phyloP scores from a whole-genome alignment of 345 rosid genomes.

The Salix dunnii region DNA sequence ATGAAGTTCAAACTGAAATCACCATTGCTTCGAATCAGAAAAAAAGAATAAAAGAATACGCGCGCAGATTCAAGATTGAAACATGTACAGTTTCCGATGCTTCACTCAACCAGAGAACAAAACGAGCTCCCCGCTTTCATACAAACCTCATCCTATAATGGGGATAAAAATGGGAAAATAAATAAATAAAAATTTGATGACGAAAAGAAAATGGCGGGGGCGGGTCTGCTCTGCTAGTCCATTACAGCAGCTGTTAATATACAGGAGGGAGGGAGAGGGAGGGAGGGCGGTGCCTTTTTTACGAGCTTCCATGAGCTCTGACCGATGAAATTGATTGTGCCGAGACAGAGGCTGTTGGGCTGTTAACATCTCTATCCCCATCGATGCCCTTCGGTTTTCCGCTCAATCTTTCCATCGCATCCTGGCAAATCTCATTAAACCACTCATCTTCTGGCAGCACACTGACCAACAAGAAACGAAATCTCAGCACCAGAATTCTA shows the following conservation, averaged over 20 bases:
- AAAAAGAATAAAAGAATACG: too few species aligned
- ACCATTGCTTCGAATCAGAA: too few species aligned
- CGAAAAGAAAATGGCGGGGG: conserved; percentile 6
- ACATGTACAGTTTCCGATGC: conserved; percentile 31
- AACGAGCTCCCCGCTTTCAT: conserved; percentile 8
- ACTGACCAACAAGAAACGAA: conserved; percentile 35
- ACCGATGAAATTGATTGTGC: conserved; percentile 94
- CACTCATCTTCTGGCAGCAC: conserved; percentile 86
- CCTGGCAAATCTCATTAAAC: conserved; percentile 81
- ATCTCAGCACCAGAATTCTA: background rate
- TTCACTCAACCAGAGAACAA: too few species aligned
- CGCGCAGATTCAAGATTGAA: conserved; percentile 3
- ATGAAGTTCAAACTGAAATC: too few species aligned
- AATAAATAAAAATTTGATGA: background rate
- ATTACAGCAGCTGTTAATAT: conserved; percentile 22
- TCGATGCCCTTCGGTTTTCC: conserved; percentile 74
- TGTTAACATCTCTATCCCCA: conserved; percentile 69
- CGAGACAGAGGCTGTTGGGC: conserved; percentile 97
- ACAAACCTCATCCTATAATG: conserved; percentile 9
- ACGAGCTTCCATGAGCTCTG: conserved; percentile 85
- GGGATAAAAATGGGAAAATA: background rate
- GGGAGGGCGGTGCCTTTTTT: background rate
- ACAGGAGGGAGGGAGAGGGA: conserved; percentile 19
- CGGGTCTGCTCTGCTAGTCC: conserved; percentile 7
- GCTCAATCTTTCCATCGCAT: conserved; percentile 76